These are phyloP conservation scores for Euphorbia peplus DNA, from an alignment of 345 rosid species.

Conservation along the genomic window DNA sequence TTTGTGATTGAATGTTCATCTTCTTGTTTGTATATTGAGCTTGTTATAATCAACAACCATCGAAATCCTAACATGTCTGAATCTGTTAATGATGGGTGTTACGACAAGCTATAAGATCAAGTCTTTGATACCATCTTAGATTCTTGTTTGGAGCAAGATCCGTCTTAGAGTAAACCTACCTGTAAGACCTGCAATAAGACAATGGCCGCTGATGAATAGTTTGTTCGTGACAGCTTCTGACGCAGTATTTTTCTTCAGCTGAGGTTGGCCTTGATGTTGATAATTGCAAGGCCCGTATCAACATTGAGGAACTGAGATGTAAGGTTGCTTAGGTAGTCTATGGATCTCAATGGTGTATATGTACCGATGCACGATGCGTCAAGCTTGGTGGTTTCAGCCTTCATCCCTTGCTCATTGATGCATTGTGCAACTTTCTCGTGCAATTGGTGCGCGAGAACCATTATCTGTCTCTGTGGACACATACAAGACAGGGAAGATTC, in stretches of 20 bases:
- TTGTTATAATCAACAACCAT: too few relatives aligned
- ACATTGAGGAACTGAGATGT: conserved; percentile 8
- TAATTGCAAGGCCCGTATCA: conserved; percentile 12
- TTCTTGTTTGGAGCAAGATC: conserved; percentile 22
- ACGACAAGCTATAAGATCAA: conserved; percentile 17
- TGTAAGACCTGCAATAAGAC: conserved; percentile 13
- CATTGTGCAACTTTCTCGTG: too few relatives aligned
- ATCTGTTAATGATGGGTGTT: conserved; percentile 11
- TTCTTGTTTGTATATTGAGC: too few relatives aligned
- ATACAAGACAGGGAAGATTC: conserved; percentile 14
- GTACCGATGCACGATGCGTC: conserved; percentile 14
- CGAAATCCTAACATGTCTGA: too few relatives aligned
- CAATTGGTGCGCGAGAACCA: conserved; percentile 18
- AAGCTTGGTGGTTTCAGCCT: conserved; percentile 12
- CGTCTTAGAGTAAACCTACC: too few relatives aligned
- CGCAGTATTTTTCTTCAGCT: conserved; percentile 10
- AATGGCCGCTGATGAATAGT: conserved; percentile 9
- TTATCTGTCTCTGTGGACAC: conserved; percentile 19
- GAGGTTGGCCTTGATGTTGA: conserved; percentile 18
- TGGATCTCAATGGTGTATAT: conserved; percentile 21
- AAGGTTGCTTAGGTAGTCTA: conserved; percentile 19
- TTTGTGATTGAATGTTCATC: too few relatives aligned
- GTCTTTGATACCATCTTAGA: conserved; percentile 12
- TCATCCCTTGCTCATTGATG: conserved; percentile 20
- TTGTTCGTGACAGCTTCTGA: conserved; percentile 10